phyloP scores from a whole-genome alignment of 768 basidiomycete genomes.

The Epithele typhae region DNA sequence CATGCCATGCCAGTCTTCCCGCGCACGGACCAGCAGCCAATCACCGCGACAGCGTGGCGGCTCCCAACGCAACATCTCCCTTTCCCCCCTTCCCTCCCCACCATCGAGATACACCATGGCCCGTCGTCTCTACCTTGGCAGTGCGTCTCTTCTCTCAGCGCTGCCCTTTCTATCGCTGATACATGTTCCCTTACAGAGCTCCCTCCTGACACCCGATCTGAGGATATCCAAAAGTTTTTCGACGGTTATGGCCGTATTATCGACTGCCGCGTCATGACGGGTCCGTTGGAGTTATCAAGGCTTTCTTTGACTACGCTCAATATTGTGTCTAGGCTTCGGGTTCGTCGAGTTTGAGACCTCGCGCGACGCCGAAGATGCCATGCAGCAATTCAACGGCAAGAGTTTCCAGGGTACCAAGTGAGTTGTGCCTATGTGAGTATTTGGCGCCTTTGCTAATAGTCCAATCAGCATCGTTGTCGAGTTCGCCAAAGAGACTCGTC shows the following conservation, averaged over 20 bases:
- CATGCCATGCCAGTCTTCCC: constrained; percentile 4
- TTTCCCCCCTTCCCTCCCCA: constrained; percentile 10
- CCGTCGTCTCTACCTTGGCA: constrained; percentile 81
- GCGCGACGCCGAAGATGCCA: constrained; percentile 94
- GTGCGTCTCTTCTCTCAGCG: constrained; percentile 39
- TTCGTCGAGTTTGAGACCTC: constrained; percentile 94
- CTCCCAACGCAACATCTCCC: constrained; percentile 16
- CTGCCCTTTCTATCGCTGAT: not conserved
- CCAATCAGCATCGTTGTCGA: constrained; percentile 83
- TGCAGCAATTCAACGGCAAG: constrained; percentile 83
- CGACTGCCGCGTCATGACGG: constrained; percentile 94
- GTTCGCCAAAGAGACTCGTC: constrained; percentile 90
- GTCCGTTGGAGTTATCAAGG: constrained; percentile 41
- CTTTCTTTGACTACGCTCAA: too few species aligned
- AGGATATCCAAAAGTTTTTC: constrained; percentile 86
- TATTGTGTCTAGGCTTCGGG: constrained; percentile 69
- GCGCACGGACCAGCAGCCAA: constrained; percentile 32
- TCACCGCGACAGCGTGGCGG: constrained; percentile 3
- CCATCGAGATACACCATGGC: constrained; percentile 59
- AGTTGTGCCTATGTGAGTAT: constrained; percentile 5
- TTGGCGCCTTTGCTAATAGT: not conserved
- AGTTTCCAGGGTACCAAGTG: constrained; percentile 86
- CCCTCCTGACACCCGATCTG: constrained; percentile 77
- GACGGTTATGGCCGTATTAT: constrained; percentile 85
- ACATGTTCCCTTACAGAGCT: constrained; percentile 46